Evolutionary conservation across 768 basidiomycete species (phyloP).

Genomic region (Boletus pseudo-olivaceus): DNA sequence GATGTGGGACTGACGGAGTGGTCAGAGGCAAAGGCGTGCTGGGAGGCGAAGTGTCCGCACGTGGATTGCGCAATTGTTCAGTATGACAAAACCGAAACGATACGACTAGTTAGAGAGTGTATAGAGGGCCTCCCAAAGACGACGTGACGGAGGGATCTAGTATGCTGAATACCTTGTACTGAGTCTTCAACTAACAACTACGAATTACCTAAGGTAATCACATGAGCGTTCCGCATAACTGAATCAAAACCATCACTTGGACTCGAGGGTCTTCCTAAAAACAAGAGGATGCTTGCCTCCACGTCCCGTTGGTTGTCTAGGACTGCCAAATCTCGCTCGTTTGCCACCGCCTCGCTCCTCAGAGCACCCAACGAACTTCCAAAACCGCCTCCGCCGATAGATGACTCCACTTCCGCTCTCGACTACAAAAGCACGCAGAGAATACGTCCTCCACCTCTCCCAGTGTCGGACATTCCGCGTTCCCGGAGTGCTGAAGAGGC

Average conservation of each 20-base stretch:
- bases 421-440: slow-evolving; percentile 83
- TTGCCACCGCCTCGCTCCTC: slow-evolving; percentile 19
- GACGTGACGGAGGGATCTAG: slow-evolving; percentile 13
- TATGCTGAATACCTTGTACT: background rate
- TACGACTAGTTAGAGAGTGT: slow-evolving; percentile 53
- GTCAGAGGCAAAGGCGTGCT: slow-evolving; percentile 58
- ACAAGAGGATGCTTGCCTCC: slow-evolving; percentile 6
- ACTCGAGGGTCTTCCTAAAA: background rate
- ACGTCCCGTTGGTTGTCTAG: slow-evolving; percentile 20
- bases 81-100: slow-evolving; percentile 54
- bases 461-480: slow-evolving; percentile 80
- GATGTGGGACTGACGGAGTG: slow-evolving; percentile 48
- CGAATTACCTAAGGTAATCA: slow-evolving; percentile 6
- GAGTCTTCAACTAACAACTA: background rate
- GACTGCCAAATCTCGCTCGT: slow-evolving; percentile 17
- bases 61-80: slow-evolving; percentile 44
- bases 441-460: slow-evolving; percentile 77
- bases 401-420: slow-evolving; percentile 92
- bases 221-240: background rate
- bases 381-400: slow-evolving; percentile 74
- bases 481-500: slow-evolving; percentile 89
- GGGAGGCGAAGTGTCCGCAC: slow-evolving; percentile 53
- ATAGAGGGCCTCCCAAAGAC: slow-evolving; percentile 47
- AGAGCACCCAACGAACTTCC: slow-evolving; percentile 40
- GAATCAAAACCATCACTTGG: background rate